phyloP scores from a whole-genome alignment of 345 rosid genomes.

The Aethionema arabicum region DNA sequence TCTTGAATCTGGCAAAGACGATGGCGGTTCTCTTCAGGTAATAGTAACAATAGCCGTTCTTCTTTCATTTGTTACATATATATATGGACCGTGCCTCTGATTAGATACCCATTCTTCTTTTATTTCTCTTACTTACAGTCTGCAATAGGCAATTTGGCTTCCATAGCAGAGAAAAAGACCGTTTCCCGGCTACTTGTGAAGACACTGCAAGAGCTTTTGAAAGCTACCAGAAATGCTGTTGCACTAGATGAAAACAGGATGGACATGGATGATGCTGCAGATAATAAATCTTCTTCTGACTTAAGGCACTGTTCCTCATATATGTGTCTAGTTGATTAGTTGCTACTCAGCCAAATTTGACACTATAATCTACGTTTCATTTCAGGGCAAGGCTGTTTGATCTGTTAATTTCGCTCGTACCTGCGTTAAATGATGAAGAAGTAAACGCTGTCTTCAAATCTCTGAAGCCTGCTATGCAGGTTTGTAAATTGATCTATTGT shows the following conservation, averaged over 20 bases:
- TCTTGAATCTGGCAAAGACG: constrained; percentile 69
- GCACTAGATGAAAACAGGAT: constrained; percentile 50
- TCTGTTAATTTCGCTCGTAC: constrained; percentile 76
- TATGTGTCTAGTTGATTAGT: background rate
- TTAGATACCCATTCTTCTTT: constrained; percentile 1
- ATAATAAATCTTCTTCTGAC: constrained; percentile 43
- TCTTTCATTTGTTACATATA: no score
- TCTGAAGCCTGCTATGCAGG: constrained; percentile 80
- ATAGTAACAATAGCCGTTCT: constrained; percentile 11
- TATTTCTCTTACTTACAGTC: constrained; percentile 52
- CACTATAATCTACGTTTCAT: constrained; percentile 22
- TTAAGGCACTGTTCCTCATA: constrained; percentile 48
- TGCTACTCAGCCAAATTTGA: constrained; percentile 19
- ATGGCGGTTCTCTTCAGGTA: constrained; percentile 95
- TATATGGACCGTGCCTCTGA: no score
- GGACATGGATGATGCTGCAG: constrained; percentile 52
- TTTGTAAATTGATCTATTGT: constrained; percentile 31
- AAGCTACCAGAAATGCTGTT: constrained; percentile 57
- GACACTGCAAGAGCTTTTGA: constrained; percentile 73
- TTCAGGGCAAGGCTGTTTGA: constrained; percentile 81
- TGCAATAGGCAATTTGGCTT: constrained; percentile 68
- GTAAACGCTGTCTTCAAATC: constrained; percentile 58
- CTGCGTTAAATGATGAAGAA: constrained; percentile 61
- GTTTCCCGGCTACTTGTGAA: constrained; percentile 49
- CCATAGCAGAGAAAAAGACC: constrained; percentile 68